phyloP scores from a whole-genome alignment of 257 asterid species.

The Echium plantagineum region DNA sequence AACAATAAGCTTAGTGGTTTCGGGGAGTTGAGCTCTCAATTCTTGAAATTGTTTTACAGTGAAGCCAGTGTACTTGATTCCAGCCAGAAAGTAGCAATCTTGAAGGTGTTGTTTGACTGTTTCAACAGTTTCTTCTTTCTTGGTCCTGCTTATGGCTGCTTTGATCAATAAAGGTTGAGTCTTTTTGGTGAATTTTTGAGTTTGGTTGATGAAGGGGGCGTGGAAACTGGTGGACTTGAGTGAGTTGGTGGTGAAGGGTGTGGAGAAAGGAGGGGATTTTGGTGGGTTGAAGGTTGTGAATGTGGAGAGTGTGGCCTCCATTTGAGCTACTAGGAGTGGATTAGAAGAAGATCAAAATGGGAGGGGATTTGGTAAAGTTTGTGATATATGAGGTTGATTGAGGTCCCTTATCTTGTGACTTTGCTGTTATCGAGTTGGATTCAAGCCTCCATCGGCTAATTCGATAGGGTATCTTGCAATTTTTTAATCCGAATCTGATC shows the following conservation, averaged over 20 bases:
- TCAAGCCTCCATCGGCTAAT: no score
- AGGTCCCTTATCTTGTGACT: no score
- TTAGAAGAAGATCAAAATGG: not conserved
- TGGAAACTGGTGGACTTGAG: constrained; percentile 52
- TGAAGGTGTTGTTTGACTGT: constrained; percentile 62
- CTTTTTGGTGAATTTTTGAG: constrained; percentile 14
- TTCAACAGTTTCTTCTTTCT: constrained; percentile 82
- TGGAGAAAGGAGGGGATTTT: constrained; percentile 9
- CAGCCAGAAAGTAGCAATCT: constrained; percentile 69
- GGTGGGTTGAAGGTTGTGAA: constrained; percentile 32
- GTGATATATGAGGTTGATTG: not conserved
- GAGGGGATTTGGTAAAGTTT: not conserved
- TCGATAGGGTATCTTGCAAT: no score
- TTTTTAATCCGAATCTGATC: no score
- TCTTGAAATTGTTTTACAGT: constrained; percentile 75
- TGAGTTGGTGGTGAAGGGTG: constrained; percentile 26
- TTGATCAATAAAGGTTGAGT: constrained; percentile 29
- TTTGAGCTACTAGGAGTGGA: constrained; percentile 13
- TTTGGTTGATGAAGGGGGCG: constrained; percentile 31
- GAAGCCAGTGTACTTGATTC: constrained; percentile 73
- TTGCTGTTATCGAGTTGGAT: no score
- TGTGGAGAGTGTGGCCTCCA: constrained; percentile 67
- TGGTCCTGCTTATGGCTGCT: constrained; percentile 76
- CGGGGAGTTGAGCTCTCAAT: constrained; percentile 66
- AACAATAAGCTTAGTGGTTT: constrained; percentile 59